Evolutionary conservation across 2,329 filamentous ascomycete species (phyloP).

Genomic region (Alternaria metachromatica): DNA sequence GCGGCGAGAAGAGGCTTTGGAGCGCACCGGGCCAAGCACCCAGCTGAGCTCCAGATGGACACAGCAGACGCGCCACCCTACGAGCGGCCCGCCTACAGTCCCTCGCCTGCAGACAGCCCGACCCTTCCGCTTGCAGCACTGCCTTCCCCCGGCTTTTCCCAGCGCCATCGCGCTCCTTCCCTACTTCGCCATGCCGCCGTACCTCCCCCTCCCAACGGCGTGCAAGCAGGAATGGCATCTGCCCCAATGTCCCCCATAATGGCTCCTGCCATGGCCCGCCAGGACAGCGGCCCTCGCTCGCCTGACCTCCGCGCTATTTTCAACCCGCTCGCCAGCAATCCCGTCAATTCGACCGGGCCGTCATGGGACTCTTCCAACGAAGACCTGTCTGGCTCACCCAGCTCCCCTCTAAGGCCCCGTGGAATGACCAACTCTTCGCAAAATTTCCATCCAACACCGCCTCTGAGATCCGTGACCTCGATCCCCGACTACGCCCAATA

Average conservation of each 20-base stretch:
- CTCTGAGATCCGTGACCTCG: slow-evolving; percentile 45
- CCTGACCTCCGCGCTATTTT: slow-evolving; percentile 42
- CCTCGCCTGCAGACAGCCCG: slow-evolving; percentile 39
- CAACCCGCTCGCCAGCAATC: slow-evolving; percentile 46
- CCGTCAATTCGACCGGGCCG: slow-evolving; percentile 33
- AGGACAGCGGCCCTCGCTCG: slow-evolving; percentile 33
- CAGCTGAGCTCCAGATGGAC: slow-evolving; percentile 41
- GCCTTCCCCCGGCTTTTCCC: slow-evolving; percentile 51
- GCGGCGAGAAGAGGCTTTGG: slow-evolving; percentile 31
- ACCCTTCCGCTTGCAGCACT: slow-evolving; percentile 20
- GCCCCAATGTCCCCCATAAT: slow-evolving; percentile 35
- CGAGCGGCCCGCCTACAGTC: slow-evolving; percentile 38
- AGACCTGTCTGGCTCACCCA: slow-evolving; percentile 21
- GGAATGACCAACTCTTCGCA: slow-evolving; percentile 45
- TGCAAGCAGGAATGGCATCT: slow-evolving; percentile 27
- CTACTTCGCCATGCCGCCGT: slow-evolving; percentile 47
- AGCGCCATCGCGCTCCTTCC: slow-evolving; percentile 51
- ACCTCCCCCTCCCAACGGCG: slow-evolving; percentile 37
- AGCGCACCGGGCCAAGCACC: slow-evolving; percentile 30
- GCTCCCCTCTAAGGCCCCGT: slow-evolving; percentile 32
- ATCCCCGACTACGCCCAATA: slow-evolving; percentile 47
- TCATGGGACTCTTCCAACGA: slow-evolving; percentile 34
- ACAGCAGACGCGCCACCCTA: slow-evolving; percentile 29
- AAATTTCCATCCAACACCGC: slow-evolving; percentile 32
- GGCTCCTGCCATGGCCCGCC: slow-evolving; percentile 30